Evolutionary conservation across 2,329 filamentous ascomycete species (phyloP), one percentile per base, ranked within the genome.

Genomic region (Drechslerella dactyloides): DNA sequence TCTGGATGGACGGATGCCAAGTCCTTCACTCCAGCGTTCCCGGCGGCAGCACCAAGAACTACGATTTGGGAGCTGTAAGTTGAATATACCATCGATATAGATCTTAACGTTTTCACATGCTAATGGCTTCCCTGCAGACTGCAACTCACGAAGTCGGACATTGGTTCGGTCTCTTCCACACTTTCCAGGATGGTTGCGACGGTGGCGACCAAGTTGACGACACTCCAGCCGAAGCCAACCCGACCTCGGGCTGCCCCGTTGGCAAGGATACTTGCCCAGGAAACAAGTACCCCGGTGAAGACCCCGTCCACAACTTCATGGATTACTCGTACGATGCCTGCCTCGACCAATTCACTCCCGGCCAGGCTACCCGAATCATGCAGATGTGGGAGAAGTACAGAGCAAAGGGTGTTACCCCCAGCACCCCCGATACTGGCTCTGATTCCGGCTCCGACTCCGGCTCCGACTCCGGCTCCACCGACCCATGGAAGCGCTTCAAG

Each of bases 161-260:
- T 78, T 84, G 82, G 82, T 76, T 83, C 58, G 82, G 82, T 56
- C 79, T 84, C 23, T 79, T 78, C 75, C 82, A 84, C 77, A 82
- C 82, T 51, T 84, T 84, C 76, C 76, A 82, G 69, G 81, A 80
- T 48, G 78, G 78, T 51, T 81, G 80, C 69, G 80, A 80, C 74
- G 73, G 78, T 50, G 81, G 81, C 42, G 78, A 81, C 72, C 80
- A 76, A 73, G 77, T 82, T 17, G 66, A 77, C 42, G 81, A 82
- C 59, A 82, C 81, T 13, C 80, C 81, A 2, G 78, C 79, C 23
- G 78, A 82, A 60, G 73, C 76, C 17, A 77, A 74, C 48, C 48
- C 75, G 17, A 75, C 77, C 27, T 73, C 60, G 13, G 80, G 80
- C 13, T 82, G 81, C 76, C 80, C 80, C 27, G 55, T 64, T n/a